Percentiles rank a stretch among this genome's conserved stretches.
These are phyloP conservation scores for Zymoseptoria pseudotritici DNA, from an alignment of 2,329 filamentous ascomycete species.

Conservation along the genomic window DNA sequence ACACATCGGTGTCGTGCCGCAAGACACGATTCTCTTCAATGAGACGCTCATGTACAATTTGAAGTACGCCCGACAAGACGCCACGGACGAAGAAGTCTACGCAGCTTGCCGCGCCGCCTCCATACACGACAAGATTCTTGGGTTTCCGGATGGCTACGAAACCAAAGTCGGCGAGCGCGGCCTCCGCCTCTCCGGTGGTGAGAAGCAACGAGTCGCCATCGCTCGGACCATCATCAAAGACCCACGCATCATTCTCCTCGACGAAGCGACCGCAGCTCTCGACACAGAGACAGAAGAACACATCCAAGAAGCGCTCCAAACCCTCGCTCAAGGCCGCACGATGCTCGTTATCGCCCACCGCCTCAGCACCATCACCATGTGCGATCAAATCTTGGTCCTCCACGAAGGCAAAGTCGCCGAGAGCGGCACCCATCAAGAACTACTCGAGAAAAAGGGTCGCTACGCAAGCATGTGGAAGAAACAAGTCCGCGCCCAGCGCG, in stretches of 20 bases:
- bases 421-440: constrained; percentile 44
- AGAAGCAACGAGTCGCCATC: constrained; percentile 90
- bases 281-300: constrained; percentile 90
- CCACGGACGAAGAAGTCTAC: constrained; percentile 73
- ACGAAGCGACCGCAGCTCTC: constrained; percentile 85
- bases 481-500: constrained; percentile 44
- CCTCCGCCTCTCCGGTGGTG: constrained; percentile 76
- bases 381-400: constrained; percentile 50
- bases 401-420: constrained; percentile 47
- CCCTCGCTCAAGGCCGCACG: constrained; percentile 75
- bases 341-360: constrained; percentile 87
- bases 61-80: constrained; percentile 75
- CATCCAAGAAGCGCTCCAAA: constrained; percentile 79
- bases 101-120: constrained; percentile 77
- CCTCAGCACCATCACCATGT: constrained; percentile 48
- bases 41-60: constrained; percentile 93
- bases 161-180: constrained; percentile 90
- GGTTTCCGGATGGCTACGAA: constrained; percentile 79
- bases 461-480: constrained; percentile 48
- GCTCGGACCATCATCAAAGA: constrained; percentile 89
- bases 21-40: constrained; percentile 93
- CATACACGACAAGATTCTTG: constrained; percentile 86
- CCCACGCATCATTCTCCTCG: constrained; percentile 82
- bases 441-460: constrained; percentile 40
- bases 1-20: constrained; percentile 91